Conservation (phyloP, 768 basidiomycete genomes). For the Rhizopogon rudus region DNA sequence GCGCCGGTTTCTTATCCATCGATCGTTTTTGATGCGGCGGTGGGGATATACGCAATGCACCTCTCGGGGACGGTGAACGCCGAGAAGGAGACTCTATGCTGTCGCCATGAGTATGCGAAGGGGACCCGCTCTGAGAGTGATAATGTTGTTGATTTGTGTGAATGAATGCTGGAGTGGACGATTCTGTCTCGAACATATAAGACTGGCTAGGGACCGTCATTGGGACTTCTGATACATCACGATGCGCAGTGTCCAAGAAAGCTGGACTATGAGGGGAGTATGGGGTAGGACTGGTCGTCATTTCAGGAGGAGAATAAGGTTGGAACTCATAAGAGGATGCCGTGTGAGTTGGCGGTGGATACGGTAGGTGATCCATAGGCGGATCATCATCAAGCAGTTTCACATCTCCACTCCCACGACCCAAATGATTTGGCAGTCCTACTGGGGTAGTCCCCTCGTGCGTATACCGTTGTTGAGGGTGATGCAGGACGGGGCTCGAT, state of each 20-base stretch:
- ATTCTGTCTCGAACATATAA: constrained; percentile 15
- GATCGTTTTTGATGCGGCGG: constrained; percentile 18
- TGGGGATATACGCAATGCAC: constrained; percentile 16
- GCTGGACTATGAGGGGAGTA: constrained; percentile 9
- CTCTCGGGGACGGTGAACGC: constrained; percentile 22
- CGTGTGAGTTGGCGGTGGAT: constrained; percentile 19
- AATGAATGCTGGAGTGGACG: constrained; percentile 6
- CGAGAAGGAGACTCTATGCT: constrained; percentile 8
- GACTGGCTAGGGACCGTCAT: constrained; percentile 11
- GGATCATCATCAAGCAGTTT: constrained; percentile 16
- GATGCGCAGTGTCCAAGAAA: constrained; percentile 2
- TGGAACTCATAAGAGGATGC: constrained; percentile 18
- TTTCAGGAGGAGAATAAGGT: neutral
- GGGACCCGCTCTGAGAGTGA: constrained; percentile 2
- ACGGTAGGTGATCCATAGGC: constrained; percentile 28
- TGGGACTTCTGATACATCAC: constrained; percentile 21
- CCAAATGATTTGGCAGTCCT: neutral
- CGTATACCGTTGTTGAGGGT: neutral
- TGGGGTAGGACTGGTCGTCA: constrained; percentile 8
- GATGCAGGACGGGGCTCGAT: constrained; percentile 4
- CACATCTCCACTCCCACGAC: neutral
- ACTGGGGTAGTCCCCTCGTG: neutral
- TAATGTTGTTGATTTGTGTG: constrained; percentile 8
- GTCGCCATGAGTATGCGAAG: constrained; percentile 16
- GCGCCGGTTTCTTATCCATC: constrained; percentile 49